Conservation (phyloP, 768 basidiomycete species). For the Pisolithus marmoratus region DNA sequence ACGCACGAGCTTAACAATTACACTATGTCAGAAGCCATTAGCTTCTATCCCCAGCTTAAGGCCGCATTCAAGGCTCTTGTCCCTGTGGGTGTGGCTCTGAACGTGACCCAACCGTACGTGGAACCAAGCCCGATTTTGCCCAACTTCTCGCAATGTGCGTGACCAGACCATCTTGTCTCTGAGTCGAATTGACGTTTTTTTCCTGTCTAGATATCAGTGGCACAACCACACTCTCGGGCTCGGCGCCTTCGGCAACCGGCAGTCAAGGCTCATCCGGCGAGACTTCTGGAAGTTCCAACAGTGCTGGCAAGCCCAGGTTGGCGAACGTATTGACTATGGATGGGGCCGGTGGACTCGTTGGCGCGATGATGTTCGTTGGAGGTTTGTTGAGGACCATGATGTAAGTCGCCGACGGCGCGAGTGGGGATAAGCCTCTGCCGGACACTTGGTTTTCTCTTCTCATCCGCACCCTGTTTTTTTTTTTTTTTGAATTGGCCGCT, state of each 20-base stretch:
- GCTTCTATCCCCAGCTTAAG: slow-evolving; percentile 42
- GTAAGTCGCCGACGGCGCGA: neutral
- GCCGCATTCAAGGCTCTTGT: slow-evolving; percentile 43
- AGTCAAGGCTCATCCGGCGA: slow-evolving; percentile 5
- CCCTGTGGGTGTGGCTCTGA: slow-evolving; percentile 47
- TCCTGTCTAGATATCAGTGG: slow-evolving; percentile 19
- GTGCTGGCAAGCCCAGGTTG: slow-evolving; percentile 1
- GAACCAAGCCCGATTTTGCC: slow-evolving; percentile 40
- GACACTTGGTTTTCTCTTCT: neutral
- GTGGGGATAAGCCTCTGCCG: neutral
- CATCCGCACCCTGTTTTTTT: neutral
- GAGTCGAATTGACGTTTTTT: neutral
- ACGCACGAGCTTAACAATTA: slow-evolving; percentile 57
- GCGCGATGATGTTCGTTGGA: neutral
- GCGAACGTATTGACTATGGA: slow-evolving; percentile 2
- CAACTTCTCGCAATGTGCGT: slow-evolving; percentile 41
- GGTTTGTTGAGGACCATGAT: neutral
- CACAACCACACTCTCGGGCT: slow-evolving; percentile 15
- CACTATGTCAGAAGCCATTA: slow-evolving; percentile 54
- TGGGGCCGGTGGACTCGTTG: neutral
- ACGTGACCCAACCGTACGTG: slow-evolving; percentile 47
- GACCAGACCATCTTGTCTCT: neutral
- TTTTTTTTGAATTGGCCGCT: neutral
- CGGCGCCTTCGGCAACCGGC: neutral
- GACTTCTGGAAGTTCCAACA: neutral